A percentile compares a stretch with the other conserved stretches of the same genome.
Conservation (phyloP, 2,329 filamentous ascomycete genomes). For the Aureobasidium pullulans region DNA sequence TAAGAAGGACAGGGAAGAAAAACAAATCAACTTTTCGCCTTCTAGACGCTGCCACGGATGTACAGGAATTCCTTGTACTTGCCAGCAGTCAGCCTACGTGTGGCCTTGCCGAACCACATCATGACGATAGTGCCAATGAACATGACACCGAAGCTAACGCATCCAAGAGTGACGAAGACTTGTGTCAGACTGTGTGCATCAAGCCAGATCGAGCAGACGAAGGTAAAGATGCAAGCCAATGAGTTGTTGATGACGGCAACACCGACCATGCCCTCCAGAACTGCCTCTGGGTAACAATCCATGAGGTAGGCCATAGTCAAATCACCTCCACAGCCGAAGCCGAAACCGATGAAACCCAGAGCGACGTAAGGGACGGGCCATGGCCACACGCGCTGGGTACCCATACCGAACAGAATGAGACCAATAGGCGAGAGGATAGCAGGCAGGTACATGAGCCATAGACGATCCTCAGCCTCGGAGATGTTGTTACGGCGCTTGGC, state of each 20-base stretch:
- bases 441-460: constrained; percentile 46
- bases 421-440: constrained; percentile 44
- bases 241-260: constrained; percentile 52
- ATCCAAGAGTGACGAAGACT: constrained; percentile 46
- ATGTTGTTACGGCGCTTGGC: constrained; percentile 47
- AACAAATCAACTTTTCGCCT: not conserved
- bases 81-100: constrained; percentile 40
- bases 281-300: constrained; percentile 51
- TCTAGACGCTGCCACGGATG: constrained; percentile 35
- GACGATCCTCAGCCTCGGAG: constrained; percentile 48
- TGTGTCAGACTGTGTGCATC: constrained; percentile 38
- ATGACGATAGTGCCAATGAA: constrained; percentile 44
- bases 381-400: constrained; percentile 42
- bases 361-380: constrained; percentile 51
- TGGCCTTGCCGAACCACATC: constrained; percentile 47
- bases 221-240: constrained; percentile 49
- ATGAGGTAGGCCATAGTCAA: constrained; percentile 45
- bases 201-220: constrained; percentile 41
- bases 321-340: constrained; percentile 53
- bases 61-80: constrained; percentile 42
- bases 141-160: constrained; percentile 45
- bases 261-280: constrained; percentile 52
- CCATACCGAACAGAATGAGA: constrained; percentile 48
- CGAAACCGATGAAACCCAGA: constrained; percentile 52
- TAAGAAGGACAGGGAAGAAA: not conserved